Percentiles rank a stretch among this genome's conserved stretches.
Conservation (phyloP, 805 yeast species). For the Yamadazyma scolyti region DNA sequence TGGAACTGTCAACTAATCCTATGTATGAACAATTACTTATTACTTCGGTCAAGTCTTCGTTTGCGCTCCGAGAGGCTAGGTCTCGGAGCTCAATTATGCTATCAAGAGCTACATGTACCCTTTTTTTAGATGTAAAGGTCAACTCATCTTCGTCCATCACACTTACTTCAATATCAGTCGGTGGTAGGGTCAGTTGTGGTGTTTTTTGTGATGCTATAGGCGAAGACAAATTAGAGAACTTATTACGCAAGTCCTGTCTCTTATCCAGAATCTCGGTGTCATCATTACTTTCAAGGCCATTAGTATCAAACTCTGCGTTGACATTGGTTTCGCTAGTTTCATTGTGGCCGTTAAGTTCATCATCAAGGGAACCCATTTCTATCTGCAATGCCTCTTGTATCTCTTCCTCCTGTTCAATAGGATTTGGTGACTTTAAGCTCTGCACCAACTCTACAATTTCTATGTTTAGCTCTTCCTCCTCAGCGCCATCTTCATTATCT, state of each 20-base stretch:
- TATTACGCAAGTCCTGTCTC: too few species aligned
- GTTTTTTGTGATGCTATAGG: not conserved
- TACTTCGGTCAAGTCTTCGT: conserved; percentile 58
- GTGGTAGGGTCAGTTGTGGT: not conserved
- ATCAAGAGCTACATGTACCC: conserved; percentile 44
- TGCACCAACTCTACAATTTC: too few species aligned
- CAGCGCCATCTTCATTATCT: not conserved
- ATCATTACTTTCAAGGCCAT: too few species aligned
- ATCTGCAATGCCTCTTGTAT: too few species aligned
- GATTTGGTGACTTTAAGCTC: too few species aligned
- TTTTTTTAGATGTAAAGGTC: conserved; percentile 5
- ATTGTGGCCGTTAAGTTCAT: too few species aligned
- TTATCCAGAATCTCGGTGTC: too few species aligned
- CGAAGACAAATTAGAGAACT: not conserved
- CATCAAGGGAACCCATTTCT: too few species aligned
- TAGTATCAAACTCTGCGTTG: too few species aligned
- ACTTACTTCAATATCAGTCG: too few species aligned
- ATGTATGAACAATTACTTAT: conserved; percentile 70
- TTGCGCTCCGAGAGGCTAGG: conserved; percentile 43
- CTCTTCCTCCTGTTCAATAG: too few species aligned
- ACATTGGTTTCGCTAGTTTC: too few species aligned
- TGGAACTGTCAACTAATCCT: conserved; percentile 73
- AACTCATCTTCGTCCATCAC: not conserved
- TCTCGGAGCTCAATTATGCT: conserved; percentile 57
- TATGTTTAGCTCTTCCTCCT: not conserved